phyloP scores from a whole-genome alignment of 2,329 filamentous ascomycete species.

The Aspergillus eucalypticola region DNA sequence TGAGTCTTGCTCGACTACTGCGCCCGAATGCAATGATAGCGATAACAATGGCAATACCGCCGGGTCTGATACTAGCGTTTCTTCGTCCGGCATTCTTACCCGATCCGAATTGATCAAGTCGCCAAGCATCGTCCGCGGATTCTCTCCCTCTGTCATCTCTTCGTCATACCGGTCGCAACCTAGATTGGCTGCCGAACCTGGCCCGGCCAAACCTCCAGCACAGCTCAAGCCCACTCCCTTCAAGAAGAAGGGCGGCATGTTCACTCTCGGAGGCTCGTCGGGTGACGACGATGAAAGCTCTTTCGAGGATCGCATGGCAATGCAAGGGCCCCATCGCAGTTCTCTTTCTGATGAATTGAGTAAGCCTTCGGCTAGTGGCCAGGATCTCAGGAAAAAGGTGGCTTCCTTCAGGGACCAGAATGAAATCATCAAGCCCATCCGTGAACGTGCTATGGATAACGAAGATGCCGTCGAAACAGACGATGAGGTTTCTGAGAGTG shows the following conservation, averaged over 20 bases:
- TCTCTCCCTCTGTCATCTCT: slow-evolving; percentile 73
- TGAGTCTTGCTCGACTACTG: slow-evolving; percentile 63
- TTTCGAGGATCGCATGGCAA: slow-evolving; percentile 62
- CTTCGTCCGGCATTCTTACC: slow-evolving; percentile 49
- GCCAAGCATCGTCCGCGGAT: slow-evolving; percentile 79
- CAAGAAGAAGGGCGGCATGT: slow-evolving; percentile 69
- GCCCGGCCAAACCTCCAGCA: slow-evolving; percentile 61
- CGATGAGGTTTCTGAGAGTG: slow-evolving; percentile 76
- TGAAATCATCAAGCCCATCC: slow-evolving; percentile 65
- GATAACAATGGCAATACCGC: slow-evolving; percentile 46
- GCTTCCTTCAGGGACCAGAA: slow-evolving; percentile 80
- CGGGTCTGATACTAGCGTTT: slow-evolving; percentile 63
- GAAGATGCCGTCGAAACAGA: slow-evolving; percentile 63
- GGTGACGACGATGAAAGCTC: slow-evolving; percentile 82
- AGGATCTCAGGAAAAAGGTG: slow-evolving; percentile 65
- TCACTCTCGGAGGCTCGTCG: slow-evolving; percentile 77
- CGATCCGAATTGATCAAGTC: slow-evolving; percentile 55
- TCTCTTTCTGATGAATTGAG: slow-evolving; percentile 57
- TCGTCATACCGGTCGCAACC: slow-evolving; percentile 66
- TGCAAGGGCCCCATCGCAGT: slow-evolving; percentile 53
- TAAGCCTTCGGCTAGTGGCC: slow-evolving; percentile 37
- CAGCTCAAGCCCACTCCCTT: slow-evolving; percentile 55
- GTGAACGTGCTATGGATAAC: slow-evolving; percentile 53
- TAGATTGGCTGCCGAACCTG: slow-evolving; percentile 52
- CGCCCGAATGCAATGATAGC: slow-evolving; percentile 46